phyloP scores from a whole-genome alignment of 768 basidiomycete genomes.

The Rubroboletus pulcherrimus region DNA sequence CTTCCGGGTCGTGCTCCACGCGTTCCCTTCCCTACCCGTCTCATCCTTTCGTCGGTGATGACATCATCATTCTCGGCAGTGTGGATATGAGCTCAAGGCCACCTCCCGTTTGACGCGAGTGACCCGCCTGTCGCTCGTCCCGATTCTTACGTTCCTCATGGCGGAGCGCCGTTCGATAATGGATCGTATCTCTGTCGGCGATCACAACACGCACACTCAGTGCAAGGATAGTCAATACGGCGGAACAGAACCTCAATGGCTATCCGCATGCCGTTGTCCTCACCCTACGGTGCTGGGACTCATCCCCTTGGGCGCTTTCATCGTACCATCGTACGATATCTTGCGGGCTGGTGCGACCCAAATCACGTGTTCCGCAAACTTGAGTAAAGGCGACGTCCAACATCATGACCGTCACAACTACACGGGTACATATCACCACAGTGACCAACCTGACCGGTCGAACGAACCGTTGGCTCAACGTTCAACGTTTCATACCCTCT shows the following conservation, averaged over 20 bases:
- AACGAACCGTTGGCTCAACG: background rate
- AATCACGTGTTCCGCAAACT: background rate
- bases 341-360: background rate
- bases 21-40: background rate
- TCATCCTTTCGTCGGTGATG: background rate
- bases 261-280: background rate
- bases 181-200: constrained; percentile 11
- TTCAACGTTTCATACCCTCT: background rate
- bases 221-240: background rate
- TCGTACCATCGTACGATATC: background rate
- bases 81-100: background rate
- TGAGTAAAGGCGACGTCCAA: background rate
- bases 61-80: background rate
- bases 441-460: constrained; percentile 3
- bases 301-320: background rate
- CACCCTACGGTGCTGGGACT: background rate
- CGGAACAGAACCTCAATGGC: constrained; percentile 1
- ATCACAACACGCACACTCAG: constrained; percentile 18
- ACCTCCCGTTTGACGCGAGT: constrained; percentile 1
- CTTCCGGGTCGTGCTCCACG: background rate
- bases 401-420: background rate
- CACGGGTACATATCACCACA: background rate
- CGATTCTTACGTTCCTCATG: constrained; percentile 12
- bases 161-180: background rate
- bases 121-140: constrained; percentile 1